phyloP scores from a whole-genome alignment of 1,139 yeast genomes.

The Arxiozyma slooffiae region DNA sequence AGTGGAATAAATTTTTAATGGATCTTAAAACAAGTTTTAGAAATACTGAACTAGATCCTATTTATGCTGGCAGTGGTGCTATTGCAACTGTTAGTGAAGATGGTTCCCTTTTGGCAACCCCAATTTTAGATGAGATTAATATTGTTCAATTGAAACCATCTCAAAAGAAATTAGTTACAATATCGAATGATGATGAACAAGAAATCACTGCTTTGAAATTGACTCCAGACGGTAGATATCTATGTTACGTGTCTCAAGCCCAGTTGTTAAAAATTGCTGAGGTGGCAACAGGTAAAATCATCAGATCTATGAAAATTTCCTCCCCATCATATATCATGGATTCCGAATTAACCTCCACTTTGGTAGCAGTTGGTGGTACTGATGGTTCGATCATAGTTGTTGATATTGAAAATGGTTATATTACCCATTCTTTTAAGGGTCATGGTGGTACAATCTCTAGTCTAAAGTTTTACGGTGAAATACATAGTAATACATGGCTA shows the following conservation, averaged over 20 bases:
- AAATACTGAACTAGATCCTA: conserved; percentile 51
- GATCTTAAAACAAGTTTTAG: conserved; percentile 35
- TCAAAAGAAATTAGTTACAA: conserved; percentile 41
- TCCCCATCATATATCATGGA: conserved; percentile 78
- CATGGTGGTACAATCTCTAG: conserved; percentile 91
- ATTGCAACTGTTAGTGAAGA: conserved; percentile 60
- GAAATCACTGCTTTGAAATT: conserved; percentile 62
- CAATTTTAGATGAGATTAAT: conserved; percentile 63
- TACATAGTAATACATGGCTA: conserved; percentile 63
- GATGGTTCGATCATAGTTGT: conserved; percentile 89
- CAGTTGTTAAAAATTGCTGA: conserved; percentile 64
- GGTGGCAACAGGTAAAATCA: conserved; percentile 36
- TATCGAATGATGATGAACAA: conserved; percentile 80
- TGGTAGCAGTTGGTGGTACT: conserved; percentile 89
- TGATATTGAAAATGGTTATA: conserved; percentile 81
- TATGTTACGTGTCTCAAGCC: conserved; percentile 75
- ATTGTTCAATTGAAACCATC: conserved; percentile 52
- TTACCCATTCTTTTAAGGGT: conserved; percentile 85
- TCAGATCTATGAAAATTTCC: conserved; percentile 48
- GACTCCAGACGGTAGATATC: conserved; percentile 61
- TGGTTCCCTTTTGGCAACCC: conserved; percentile 68
- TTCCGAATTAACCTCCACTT: conserved; percentile 70
- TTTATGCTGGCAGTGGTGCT: conserved; percentile 72
- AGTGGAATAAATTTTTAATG: conserved; percentile 11
- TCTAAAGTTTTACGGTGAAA: conserved; percentile 61